Base-by-base conservation (phyloP, 225 moss, liverwort and hornwort genomes). In the Takakia lepidozioides region DNA sequence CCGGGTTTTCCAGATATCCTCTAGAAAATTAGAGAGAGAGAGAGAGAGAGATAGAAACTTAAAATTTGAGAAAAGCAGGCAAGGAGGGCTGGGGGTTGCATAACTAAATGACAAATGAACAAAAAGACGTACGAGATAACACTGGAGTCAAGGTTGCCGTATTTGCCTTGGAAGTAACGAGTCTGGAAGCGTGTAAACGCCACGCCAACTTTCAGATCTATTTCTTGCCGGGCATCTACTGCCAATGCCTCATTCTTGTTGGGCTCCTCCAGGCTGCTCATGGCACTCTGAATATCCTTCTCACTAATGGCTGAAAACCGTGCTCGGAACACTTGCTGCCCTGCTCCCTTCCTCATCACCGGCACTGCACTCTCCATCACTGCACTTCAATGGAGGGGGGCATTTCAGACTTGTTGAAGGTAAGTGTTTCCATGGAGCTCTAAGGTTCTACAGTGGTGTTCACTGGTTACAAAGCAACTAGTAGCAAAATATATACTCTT, bases 141-240 rank as follows among this genome's bases (percentile, higher is more conserved):
- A 80, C 95, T 95, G 68, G 95, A 87, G 75, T 95, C 95, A 78
- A 95, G 95, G 71, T 95, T 95, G 90, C 95, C 95, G 67, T 90
- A 95, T 78, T 95, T 95, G 63, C 95, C 95, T 78, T 95, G 90
- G 52, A 95, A 95, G 43, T 76, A 95, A 38, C 95, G 87, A 49
- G 95, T 91, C 73, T 95, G 95, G 49, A 90, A 95, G 57, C 95
- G 90, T 15, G 95, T 95, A 66, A 95, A 95, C 34, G 95, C 91
- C 38, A 95, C 95, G 32, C 95, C 95, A 25, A 95, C 95, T 87
- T 95, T 95, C 29, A 95, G 56, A 73, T 95, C 95, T 76, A 91
- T 87, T 70, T 95, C 95, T 61, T 91, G 95, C 43, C 90, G 80
- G 10, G 95, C 95, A 65, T 95, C 90, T 45, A 95, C 95, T 57